Evolutionary conservation across 257 asterid genomes (phyloP), one percentile per base, ranked within the genome.

Genomic region (Scutellaria galericulata): DNA sequence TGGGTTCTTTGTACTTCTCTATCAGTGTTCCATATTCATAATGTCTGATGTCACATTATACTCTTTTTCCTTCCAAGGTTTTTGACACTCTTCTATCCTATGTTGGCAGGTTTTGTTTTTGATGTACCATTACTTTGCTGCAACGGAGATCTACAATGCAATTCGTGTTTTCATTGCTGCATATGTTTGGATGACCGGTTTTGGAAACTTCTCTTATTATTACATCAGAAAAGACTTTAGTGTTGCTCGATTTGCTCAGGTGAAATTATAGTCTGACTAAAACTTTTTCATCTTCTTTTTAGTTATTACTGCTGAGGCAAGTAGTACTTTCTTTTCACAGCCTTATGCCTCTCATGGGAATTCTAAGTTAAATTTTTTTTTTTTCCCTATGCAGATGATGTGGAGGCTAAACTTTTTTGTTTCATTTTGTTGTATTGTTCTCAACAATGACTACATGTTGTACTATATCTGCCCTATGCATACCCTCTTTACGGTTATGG

Each of bases 391-490:
- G 86, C 95, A 88, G 97, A 90, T 90, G 97, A 90, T 90, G 97
- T 90, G 97, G 97, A 85, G 95, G 83, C 89, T 90, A 47, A 90
- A 90, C 78, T 90, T 88, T 73, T 90, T 90, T 11, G 97, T 90
- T 78, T 83, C 86, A 69, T 90, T 90, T 54, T 88, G 93, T 73
- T 90, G 97, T 79, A 76, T 90, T 59, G 84, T 90, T 73, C 93
- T 90, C 44, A 90, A 86, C 82, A 88, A 90, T 65, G 97, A 90
- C 82, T 90, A 88, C 81, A 83, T 84, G 90, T 80, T 90, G 75
- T 90, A 90, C 78, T 90, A 90, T 75, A 90, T 90, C 86, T 90
- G 97, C 82, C 97, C 97, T 24, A 86, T 90, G 97, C 97, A 90
- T 76, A 88, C 97, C 9, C 97, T 90, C 58, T 90, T 86, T 77